phyloP scores from a whole-genome alignment of 768 basidiomycete species.

The Phanerodontia chrysosporium region DNA sequence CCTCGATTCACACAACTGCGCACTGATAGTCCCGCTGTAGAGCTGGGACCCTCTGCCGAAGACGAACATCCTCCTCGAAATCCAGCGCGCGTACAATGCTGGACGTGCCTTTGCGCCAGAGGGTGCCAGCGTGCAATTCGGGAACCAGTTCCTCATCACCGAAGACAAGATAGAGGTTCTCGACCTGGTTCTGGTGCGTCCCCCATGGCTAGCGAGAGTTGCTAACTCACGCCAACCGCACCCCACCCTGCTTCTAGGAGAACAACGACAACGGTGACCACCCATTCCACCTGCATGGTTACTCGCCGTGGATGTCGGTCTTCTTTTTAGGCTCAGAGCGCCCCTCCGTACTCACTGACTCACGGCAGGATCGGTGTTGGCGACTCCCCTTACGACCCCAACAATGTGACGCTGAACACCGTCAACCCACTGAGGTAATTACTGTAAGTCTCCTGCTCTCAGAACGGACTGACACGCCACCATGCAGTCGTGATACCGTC shows the following conservation, averaged over 20 bases:
- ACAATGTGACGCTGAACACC: constrained; percentile 29
- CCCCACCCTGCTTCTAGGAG: constrained; percentile 9
- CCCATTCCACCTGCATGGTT: constrained; percentile 37
- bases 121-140: constrained; percentile 13
- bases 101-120: constrained; percentile 8
- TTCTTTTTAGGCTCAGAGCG: too few relatives aligned
- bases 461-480: not conserved
- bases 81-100: constrained; percentile 10
- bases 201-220: not conserved
- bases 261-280: constrained; percentile 29
- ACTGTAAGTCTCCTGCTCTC: not conserved
- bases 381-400: constrained; percentile 19
- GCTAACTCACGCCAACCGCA: not conserved
- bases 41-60: constrained; percentile 21
- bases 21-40: constrained; percentile 1
- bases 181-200: constrained; percentile 19
- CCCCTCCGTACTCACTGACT: too few relatives aligned
- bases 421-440: constrained; percentile 32
- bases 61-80: constrained; percentile 17
- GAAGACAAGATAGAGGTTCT: constrained; percentile 19
- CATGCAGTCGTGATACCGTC: constrained; percentile 34
- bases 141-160: constrained; percentile 21
- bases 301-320: constrained; percentile 20
- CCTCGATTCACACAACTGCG: not conserved
- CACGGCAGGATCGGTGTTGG: constrained; percentile 24